Evolutionary conservation across 768 basidiomycete species (phyloP).

Genomic region (Ramaria sp.): DNA sequence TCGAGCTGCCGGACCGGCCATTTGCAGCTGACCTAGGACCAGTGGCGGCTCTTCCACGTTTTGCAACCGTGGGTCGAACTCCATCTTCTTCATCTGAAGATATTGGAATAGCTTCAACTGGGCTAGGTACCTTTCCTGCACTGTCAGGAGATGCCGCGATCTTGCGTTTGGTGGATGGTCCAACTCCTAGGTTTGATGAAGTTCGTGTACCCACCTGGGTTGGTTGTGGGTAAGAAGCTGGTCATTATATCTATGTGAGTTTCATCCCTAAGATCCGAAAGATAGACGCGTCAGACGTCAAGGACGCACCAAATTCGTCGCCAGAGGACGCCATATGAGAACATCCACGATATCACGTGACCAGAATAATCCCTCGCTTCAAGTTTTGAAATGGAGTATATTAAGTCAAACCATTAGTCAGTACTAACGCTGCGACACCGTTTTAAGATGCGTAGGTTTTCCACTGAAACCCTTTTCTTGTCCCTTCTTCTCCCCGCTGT

Average conservation of each 20-base stretch:
- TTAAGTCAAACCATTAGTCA: too few relatives aligned
- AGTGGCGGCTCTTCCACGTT: not conserved
- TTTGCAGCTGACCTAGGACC: not conserved
- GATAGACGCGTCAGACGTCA: not conserved
- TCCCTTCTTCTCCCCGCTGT: too few relatives aligned
- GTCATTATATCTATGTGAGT: not conserved
- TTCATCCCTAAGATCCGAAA: not conserved
- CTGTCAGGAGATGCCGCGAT: not conserved
- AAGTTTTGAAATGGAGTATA: too few relatives aligned
- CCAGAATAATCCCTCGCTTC: not conserved
- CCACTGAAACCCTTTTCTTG: too few relatives aligned
- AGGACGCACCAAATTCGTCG: constrained; percentile 1
- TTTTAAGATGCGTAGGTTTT: too few relatives aligned
- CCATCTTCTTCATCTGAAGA: constrained; percentile 1
- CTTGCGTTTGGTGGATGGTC: not conserved
- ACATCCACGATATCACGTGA: not conserved
- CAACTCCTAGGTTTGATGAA: not conserved
- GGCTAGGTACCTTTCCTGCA: not conserved
- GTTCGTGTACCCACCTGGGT: not conserved
- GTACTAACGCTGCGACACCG: too few relatives aligned
- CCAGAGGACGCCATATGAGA: not conserved
- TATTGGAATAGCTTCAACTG: not conserved
- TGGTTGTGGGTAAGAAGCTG: not conserved
- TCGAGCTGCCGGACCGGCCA: not conserved
- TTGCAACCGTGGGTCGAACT: not conserved